phyloP scores from a whole-genome alignment of 1,284 basidiomycete genomes.

The Retiboletus flavoniger region DNA sequence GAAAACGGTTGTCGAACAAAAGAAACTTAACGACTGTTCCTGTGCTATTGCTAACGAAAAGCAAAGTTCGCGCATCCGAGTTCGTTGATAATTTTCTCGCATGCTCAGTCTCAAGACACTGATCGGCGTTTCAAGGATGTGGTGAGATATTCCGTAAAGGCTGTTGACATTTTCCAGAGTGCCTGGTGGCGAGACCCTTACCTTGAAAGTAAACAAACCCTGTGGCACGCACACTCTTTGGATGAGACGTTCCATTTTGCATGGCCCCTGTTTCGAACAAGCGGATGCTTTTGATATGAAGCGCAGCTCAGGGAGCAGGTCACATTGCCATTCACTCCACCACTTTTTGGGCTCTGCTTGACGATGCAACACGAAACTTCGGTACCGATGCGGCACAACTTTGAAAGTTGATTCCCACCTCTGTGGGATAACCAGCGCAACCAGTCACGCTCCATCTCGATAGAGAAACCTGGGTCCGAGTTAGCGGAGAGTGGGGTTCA shows the following conservation, averaged over 20 bases:
- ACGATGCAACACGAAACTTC: neutral
- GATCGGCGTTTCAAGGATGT: constrained; percentile 19
- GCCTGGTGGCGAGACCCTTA: constrained; percentile 17
- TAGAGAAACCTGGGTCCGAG: constrained; percentile 9
- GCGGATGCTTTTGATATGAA: neutral
- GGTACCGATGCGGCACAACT: constrained; percentile 1
- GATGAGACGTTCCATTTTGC: neutral
- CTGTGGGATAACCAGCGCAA: constrained; percentile 16
- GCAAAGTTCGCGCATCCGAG: neutral
- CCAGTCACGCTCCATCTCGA: neutral
- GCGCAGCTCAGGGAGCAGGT: neutral
- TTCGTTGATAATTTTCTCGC: neutral
- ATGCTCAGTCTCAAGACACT: neutral
- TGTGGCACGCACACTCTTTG: constrained; percentile 19
- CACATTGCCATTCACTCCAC: neutral
- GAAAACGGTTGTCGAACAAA: neutral
- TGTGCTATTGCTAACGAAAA: neutral
- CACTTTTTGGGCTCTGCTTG: neutral
- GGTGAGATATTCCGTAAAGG: constrained; percentile 17
- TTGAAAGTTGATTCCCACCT: constrained; percentile 20
- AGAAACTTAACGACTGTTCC: neutral
- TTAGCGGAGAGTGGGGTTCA: constrained; percentile 14
- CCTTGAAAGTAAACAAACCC: constrained; percentile 15
- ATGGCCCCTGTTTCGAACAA: constrained; percentile 10
- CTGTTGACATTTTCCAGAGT: constrained; percentile 14